A percentile compares a stretch with the other conserved stretches of the same genome.
phyloP scores from a whole-genome alignment of 345 rosid genomes.

The Erysimum cheiranthoides region DNA sequence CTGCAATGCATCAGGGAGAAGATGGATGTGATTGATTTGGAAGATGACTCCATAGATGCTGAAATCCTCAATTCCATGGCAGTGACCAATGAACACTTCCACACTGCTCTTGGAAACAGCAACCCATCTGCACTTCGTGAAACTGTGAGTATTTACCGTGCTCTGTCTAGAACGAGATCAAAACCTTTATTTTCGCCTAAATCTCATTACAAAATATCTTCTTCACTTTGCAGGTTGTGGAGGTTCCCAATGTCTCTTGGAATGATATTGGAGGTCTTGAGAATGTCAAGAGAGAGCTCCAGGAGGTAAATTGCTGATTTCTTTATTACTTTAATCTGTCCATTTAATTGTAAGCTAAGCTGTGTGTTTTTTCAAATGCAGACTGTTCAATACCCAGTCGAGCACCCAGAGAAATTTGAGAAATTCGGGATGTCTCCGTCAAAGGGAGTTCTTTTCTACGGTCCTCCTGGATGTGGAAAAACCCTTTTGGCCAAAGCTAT shows the following conservation, averaged over 20 bases:
- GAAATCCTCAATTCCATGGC: conserved; percentile 98
- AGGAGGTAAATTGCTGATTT: conserved; percentile 62
- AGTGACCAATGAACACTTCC: conserved; percentile 90
- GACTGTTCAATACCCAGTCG: conserved; percentile 99
- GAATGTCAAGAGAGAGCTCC: conserved; percentile 94
- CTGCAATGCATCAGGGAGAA: conserved; percentile 98
- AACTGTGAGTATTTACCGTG: conserved; percentile 61
- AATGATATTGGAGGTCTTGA: conserved; percentile 96
- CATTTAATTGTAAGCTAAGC: conserved; percentile 16
- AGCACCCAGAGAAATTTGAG: conserved; percentile 98
- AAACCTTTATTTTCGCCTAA: not conserved
- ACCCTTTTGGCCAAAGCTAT: conserved; percentile 98
- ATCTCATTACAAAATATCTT: not conserved
- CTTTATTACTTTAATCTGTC: conserved; percentile 19
- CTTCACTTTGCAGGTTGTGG: conserved; percentile 70
- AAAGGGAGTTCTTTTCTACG: conserved; percentile 95
- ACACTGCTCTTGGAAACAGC: conserved; percentile 90
- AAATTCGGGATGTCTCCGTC: conserved; percentile 99
- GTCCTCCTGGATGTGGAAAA: conserved; percentile 99
- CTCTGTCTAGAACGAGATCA: not conserved
- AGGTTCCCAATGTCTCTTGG: conserved; percentile 93
- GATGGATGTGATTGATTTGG: conserved; percentile 98
- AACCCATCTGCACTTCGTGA: conserved; percentile 91
- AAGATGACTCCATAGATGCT: conserved; percentile 97
- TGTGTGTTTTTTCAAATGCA: conserved; percentile 42